phyloP scores from a whole-genome alignment of 2,329 filamentous ascomycete genomes.

The Fusarium haematococcum region DNA sequence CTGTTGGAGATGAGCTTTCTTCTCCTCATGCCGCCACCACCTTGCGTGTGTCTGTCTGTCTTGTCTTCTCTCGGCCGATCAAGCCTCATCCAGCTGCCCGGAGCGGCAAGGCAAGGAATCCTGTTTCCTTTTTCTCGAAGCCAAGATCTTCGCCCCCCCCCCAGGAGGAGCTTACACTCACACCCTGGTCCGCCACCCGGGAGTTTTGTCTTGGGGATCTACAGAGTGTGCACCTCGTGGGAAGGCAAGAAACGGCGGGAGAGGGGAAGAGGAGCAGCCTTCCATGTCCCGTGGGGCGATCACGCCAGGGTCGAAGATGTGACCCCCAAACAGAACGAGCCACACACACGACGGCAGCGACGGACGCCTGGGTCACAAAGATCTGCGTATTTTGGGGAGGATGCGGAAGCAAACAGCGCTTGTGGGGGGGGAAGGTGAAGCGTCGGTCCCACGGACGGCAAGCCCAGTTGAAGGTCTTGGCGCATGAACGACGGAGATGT shows the following conservation, averaged over 20 bases:
- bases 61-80: constrained; percentile 5
- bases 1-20: background rate
- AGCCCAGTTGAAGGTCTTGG: constrained; percentile 33
- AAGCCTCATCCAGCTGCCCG: constrained; percentile 17
- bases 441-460: constrained; percentile 9
- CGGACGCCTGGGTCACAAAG: constrained; percentile 21
- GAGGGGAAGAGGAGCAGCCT: background rate
- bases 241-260: constrained; percentile 1
- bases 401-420: background rate
- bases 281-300: constrained; percentile 23
- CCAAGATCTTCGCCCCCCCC: constrained; percentile 1
- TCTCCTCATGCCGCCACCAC: background rate
- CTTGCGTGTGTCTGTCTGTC: background rate
- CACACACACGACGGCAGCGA: background rate
- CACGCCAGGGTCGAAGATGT: constrained; percentile 20
- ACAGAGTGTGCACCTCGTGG: background rate
- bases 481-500: constrained; percentile 29
- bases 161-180: background rate
- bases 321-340: constrained; percentile 1
- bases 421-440: constrained; percentile 8
- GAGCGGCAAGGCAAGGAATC: constrained; percentile 5
- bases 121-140: constrained; percentile 12
- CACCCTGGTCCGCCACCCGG: constrained; percentile 13
- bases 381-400: constrained; percentile 19
- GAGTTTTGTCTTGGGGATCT: constrained; percentile 16